Base-by-base conservation (phyloP, 306 rosid genomes). In the Ziziphus jujuba region DNA sequence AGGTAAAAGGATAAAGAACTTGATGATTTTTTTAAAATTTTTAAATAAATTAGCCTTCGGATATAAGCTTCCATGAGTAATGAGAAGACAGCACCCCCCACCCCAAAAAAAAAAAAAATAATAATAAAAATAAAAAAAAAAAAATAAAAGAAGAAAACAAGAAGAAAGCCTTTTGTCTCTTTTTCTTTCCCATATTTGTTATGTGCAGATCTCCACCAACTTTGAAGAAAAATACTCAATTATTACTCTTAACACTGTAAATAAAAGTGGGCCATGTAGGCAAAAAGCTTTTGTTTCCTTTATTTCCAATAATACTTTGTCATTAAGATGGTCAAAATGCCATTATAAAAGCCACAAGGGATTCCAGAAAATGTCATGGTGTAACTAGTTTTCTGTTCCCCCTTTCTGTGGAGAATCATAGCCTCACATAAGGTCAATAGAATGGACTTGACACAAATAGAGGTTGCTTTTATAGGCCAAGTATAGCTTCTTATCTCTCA, bases 281-380 rank as follows among this genome's bases (percentile, higher is more conserved):
- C 58, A 53, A 20, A 35, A 35, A 59, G 35, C 19, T 5, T 11
- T 35, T 34, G 15, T 14, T 57, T n/a, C 9, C 23, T 4, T 34
- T 44, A 54, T 22, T 10, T 31, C 33, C 9, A 15, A 11, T 17
- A 63, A 56, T 65, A 63, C 24, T 38, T 63, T 17, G 9, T 24
- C 34, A 70, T 8, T 19, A 19, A 50, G 12, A 5, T 57, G 80
- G 67, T 70, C 76, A 70, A 76, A 63, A 47, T 10, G 72, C 58
- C 76, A 70, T 76, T 16, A 76, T 64, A 57, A 16, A 59, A 60
- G 72, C 59, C 63, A 52, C 55, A 25, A 61, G 61, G 22, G 45
- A 35, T 59, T 71, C 38, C 49, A 24, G 16, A 59, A 71, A 59
- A 54, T 44, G 59, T 49, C 59, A 22, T 38, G 33, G 25, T 9